These are phyloP conservation scores for Zygosaccharomyces pseudobailii DNA, from an alignment of 1,139 yeast species.

Conservation along the genomic window DNA sequence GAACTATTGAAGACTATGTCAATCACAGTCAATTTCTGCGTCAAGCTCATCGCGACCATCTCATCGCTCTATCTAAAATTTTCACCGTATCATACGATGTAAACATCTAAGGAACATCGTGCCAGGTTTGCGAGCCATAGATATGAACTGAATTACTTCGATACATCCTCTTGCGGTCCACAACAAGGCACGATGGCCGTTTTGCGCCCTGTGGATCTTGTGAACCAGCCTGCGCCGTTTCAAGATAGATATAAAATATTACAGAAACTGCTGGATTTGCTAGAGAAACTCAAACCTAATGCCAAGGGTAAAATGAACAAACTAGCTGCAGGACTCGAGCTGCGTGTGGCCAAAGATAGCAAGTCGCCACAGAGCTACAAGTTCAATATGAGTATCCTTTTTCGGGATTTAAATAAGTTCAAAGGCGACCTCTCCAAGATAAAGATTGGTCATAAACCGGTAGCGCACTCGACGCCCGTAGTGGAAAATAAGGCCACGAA, in stretches of 20 bases:
- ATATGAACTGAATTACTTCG: too few relatives aligned
- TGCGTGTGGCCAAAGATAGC: constrained; percentile 26
- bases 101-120: neutral
- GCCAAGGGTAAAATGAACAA: constrained; percentile 15
- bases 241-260: constrained; percentile 31
- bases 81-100: constrained; percentile 14
- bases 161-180: neutral
- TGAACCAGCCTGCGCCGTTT: constrained; percentile 29
- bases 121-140: neutral
- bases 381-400: constrained; percentile 29
- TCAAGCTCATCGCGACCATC: constrained; percentile 22
- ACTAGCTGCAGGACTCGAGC: constrained; percentile 28
- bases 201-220: constrained; percentile 30
- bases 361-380: constrained; percentile 29
- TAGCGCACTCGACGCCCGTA: constrained; percentile 10
- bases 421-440: constrained; percentile 29
- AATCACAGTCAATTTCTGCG: constrained; percentile 16
- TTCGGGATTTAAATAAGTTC: constrained; percentile 27
- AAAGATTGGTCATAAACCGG: constrained; percentile 21
- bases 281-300: constrained; percentile 21
- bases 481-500: constrained; percentile 9
- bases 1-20: neutral
- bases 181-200: neutral
- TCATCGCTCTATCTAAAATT: constrained; percentile 18
- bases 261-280: constrained; percentile 23